Conservation (phyloP, 2,329 filamentous ascomycete species). For the Taxawa tesnikishii region DNA sequence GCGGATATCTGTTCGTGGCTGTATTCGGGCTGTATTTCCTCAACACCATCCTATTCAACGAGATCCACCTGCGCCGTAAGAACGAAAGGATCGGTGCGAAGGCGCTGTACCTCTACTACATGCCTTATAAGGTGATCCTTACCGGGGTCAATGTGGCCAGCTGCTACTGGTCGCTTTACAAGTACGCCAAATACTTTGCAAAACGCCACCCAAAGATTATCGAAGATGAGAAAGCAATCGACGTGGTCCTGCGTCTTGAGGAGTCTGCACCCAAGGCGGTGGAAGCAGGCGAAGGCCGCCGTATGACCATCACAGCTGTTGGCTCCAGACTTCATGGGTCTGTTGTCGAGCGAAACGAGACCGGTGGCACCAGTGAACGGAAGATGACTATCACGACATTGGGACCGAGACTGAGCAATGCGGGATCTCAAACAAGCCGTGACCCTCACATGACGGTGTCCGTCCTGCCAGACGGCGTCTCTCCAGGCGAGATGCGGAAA, state of each 20-base stretch:
- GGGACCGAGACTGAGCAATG: conserved; percentile 7
- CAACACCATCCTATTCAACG: conserved; percentile 36
- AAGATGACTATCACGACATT: conserved; percentile 9
- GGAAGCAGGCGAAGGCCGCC: conserved; percentile 1
- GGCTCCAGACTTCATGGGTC: conserved; percentile 5
- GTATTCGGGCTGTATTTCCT: conserved; percentile 29
- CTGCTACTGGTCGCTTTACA: conserved; percentile 19
- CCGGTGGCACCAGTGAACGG: background rate
- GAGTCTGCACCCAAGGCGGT: conserved; percentile 4
- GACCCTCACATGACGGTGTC: background rate
- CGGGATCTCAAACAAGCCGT: background rate
- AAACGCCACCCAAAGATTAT: conserved; percentile 35
- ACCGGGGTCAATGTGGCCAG: conserved; percentile 29
- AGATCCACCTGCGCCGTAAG: conserved; percentile 33
- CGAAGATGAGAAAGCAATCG: conserved; percentile 30
- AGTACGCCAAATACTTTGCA: conserved; percentile 34
- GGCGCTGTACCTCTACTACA: conserved; percentile 29
- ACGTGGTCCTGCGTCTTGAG: conserved; percentile 8
- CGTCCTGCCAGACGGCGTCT: background rate
- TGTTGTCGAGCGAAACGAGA: background rate
- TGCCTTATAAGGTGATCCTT: conserved; percentile 32
- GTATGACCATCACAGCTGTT: conserved; percentile 10
- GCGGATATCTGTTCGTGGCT: conserved; percentile 23
- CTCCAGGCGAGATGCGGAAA: background rate
- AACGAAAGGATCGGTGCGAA: conserved; percentile 29